Percentiles rank a stretch among this genome's conserved stretches.
These are phyloP conservation scores for Populus nigra DNA, from an alignment of 345 rosid genomes.

Conservation along the genomic window DNA sequence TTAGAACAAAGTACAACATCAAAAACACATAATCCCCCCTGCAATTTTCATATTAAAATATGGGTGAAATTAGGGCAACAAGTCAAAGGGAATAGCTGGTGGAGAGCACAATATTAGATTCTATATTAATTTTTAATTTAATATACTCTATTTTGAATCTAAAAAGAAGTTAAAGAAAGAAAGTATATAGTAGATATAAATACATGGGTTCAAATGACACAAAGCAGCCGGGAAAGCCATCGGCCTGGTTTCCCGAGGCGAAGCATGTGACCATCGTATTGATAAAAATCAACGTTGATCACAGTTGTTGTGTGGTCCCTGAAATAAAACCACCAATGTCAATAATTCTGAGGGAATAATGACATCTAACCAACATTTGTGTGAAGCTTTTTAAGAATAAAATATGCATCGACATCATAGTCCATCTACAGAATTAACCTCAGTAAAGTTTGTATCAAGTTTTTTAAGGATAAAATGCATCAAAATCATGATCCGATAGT, in stretches of 20 bases:
- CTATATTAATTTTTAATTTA: no score
- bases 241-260: conserved; percentile 1
- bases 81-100: background rate
- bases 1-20: no score
- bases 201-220: background rate
- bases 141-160: no score
- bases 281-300: background rate
- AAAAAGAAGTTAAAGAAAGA: no score
- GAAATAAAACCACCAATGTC: background rate
- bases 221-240: background rate
- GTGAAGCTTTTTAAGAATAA: background rate
- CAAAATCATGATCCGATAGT: background rate
- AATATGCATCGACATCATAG: background rate
- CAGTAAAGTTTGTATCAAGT: background rate
- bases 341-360: background rate
- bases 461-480: background rate
- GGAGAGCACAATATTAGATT: no score
- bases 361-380: background rate
- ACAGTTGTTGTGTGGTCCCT: background rate
- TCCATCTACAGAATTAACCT: background rate
- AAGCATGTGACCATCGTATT: background rate
- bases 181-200: no score
- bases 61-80: background rate
- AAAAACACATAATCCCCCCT: background rate
- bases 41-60: background rate